Evolutionary conservation across 2,329 filamentous ascomycete genomes (phyloP).

Genomic region (Ceratocystiopsis sp.): DNA sequence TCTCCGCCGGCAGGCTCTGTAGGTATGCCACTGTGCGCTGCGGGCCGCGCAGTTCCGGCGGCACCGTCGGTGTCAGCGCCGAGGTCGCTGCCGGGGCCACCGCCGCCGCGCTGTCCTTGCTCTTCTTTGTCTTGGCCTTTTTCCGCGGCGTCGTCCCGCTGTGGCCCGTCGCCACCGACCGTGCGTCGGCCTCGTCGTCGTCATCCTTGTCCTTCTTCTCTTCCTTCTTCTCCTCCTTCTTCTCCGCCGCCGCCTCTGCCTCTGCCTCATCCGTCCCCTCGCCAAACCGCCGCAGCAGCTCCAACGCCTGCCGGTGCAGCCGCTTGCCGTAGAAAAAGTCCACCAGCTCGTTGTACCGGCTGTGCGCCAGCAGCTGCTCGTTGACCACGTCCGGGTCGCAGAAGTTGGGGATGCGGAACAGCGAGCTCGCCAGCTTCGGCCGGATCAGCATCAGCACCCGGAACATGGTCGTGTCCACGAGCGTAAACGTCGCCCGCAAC

Average conservation of each 20-base stretch:
- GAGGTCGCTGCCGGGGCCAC: too few species aligned
- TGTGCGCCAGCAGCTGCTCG: conserved; percentile 74
- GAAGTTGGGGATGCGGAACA: conserved; percentile 94
- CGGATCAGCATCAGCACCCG: conserved; percentile 86
- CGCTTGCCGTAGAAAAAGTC: conserved; percentile 95
- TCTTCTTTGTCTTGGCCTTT: too few species aligned
- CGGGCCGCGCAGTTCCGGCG: conserved; percentile 53
- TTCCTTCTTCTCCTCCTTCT: neutral
- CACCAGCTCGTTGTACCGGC: conserved; percentile 84
- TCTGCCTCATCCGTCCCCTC: conserved; percentile 20
- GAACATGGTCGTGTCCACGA: conserved; percentile 91
- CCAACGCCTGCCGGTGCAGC: conserved; percentile 72
- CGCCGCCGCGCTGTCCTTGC: too few species aligned
- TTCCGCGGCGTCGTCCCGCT: too few species aligned
- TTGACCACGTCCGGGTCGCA: conserved; percentile 93
- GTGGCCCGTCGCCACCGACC: too few species aligned
- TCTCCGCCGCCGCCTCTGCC: neutral
- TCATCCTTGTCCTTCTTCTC: neutral
- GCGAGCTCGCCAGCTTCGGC: conserved; percentile 66
- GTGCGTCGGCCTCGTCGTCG: conserved; percentile 9
- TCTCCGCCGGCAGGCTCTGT: conserved; percentile 71
- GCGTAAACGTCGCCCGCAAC: conserved; percentile 56
- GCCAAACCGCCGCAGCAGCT: conserved; percentile 68
- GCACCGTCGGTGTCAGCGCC: neutral
- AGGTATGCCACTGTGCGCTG: conserved; percentile 74